Evolutionary conservation across 1,284 basidiomycete genomes (phyloP), one percentile per base, ranked within the genome.

Genomic region (Heterobasidion annosum): DNA sequence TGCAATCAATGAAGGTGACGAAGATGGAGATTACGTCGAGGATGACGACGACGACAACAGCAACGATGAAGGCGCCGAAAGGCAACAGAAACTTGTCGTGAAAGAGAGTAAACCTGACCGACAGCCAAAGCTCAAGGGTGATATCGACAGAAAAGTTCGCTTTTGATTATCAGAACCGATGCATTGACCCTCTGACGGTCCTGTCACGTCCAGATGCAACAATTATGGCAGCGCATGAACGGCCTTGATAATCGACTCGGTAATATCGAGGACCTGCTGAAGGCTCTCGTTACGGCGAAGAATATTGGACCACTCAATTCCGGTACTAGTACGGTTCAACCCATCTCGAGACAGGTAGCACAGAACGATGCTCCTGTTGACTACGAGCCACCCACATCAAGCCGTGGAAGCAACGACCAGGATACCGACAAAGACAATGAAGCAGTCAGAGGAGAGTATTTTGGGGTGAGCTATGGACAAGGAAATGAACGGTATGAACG

Each of bases 141-240:
- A 53, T 33, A 10, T 53, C 32, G 51, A 53, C 45, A 40, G 44
- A 35, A 53, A 53, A 44, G 51, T 53, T 7, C 44, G 34, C 10
- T 3, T 18, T 37, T 10, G n/a, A 40, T n/a, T 40, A 12, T 10
- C 37, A n/a, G n/a, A 12, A 40, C 4, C 37, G 37, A 40, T 40
- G 2, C 3, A 40, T 8, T 51, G 18, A 25, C 19, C 37, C 16
- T 32, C 37, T 43, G 15, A 19, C 37, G 9, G 40, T 18, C 35
- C 34, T 8, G 2, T 8, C 40, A 25, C n/a, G 33, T 6, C 9
- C 16, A 53, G 51, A 25, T 53, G 32, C 51, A 53, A 35, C 37
- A 53, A 16, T n/a, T 53, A 16, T 53, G 51, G 51, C 43, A 25
- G 33, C 44, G 44, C 15, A 47, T 53, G 12, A 42, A 34, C 15